These are phyloP conservation scores for Candida tunisiensis DNA, from an alignment of 1,139 yeast genomes.

Conservation along the genomic window DNA sequence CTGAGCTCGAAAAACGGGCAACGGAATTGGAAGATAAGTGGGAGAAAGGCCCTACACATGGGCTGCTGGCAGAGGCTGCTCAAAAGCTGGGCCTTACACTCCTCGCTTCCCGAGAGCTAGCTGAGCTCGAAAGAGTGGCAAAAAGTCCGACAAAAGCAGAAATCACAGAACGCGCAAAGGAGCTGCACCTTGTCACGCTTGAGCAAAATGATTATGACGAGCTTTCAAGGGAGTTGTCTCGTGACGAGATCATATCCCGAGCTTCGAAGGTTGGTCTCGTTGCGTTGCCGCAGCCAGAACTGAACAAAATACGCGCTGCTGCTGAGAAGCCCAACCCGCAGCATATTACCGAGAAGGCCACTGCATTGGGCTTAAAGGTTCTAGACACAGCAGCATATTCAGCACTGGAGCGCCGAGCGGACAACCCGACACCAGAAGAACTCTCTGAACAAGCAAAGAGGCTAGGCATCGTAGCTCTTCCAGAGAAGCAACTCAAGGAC, in stretches of 20 bases:
- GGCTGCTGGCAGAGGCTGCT: background rate
- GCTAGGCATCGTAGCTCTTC: conserved; percentile 1
- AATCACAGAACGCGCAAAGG: conserved; percentile 1
- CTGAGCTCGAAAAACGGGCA: background rate
- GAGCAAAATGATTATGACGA: too few relatives aligned
- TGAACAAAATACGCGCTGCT: too few relatives aligned
- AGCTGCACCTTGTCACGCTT: background rate
- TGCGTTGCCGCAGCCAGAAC: too few relatives aligned
- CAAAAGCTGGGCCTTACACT: background rate
- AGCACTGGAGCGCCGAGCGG: conserved; percentile 1
- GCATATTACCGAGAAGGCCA: background rate
- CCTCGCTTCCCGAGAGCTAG: background rate
- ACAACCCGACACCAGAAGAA: conserved; percentile 1
- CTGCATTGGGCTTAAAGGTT: background rate
- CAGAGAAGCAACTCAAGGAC: too few relatives aligned
- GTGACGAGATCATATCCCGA: too few relatives aligned
- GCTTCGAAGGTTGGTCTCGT: too few relatives aligned
- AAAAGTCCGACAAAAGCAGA: conserved; percentile 1
- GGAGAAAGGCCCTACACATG: too few relatives aligned
- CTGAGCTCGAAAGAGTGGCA: background rate
- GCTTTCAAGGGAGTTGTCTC: too few relatives aligned
- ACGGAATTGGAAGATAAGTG: background rate
- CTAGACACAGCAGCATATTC: background rate
- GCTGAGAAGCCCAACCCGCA: background rate
- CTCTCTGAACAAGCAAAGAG: background rate